Evolutionary conservation across 2,329 filamentous ascomycete species (phyloP).

Genomic region (Diaporthe longicolla): DNA sequence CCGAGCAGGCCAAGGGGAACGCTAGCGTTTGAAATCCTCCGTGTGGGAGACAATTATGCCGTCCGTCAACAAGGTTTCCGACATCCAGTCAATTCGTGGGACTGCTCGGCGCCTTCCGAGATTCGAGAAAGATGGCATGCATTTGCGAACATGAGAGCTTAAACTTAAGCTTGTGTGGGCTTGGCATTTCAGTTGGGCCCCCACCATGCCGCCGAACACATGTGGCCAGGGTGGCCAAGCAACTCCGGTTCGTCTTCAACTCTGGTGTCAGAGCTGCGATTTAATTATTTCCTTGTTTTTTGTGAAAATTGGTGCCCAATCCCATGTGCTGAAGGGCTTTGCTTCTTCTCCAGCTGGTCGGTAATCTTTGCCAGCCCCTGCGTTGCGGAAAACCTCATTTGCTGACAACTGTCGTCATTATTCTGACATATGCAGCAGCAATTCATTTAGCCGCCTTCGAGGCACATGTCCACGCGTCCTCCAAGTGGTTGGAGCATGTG

Average conservation of each 20-base stretch:
- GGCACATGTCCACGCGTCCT: neutral
- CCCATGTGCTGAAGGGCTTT: neutral
- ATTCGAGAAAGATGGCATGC: neutral
- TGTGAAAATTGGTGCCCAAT: neutral
- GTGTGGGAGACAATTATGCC: conserved; percentile 13
- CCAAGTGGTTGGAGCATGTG: conserved; percentile 2
- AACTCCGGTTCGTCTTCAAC: neutral
- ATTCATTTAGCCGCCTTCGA: neutral
- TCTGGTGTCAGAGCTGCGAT: neutral
- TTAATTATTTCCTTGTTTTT: too few species aligned
- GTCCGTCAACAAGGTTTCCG: conserved; percentile 3
- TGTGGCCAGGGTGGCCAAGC: neutral
- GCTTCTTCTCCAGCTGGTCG: too few species aligned
- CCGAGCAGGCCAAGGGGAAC: neutral
- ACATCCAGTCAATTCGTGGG: neutral
- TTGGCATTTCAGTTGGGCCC: neutral
- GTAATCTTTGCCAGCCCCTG: neutral
- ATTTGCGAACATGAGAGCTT: conserved; percentile 9
- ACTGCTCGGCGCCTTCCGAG: conserved; percentile 1
- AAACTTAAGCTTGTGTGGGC: conserved; percentile 2
- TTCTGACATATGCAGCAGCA: neutral
- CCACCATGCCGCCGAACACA: neutral
- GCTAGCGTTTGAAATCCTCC: conserved; percentile 20
- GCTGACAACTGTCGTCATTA: neutral
- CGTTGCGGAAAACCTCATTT: neutral